These are phyloP conservation scores for Cupressus sempervirens DNA, from an alignment of 75 land plant genomes.

Conservation along the genomic window DNA sequence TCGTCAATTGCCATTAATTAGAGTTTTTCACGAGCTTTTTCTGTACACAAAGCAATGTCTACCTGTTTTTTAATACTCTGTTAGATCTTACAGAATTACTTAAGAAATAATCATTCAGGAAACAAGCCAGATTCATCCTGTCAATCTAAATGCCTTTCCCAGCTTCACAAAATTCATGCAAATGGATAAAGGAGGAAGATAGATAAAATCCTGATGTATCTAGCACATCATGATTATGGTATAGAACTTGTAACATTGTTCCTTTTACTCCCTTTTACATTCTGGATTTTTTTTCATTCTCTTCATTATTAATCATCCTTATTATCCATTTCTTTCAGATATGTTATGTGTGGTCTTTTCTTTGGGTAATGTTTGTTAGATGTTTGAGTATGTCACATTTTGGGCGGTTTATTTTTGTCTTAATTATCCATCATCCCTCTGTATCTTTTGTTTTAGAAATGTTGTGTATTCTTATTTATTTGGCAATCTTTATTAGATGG, in stretches of 20 bases:
- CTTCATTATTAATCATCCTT: neutral
- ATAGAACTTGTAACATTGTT: neutral
- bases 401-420: neutral
- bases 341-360: neutral
- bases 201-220: neutral
- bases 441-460: neutral
- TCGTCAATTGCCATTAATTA: too few relatives aligned
- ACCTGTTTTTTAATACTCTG: neutral
- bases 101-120: neutral
- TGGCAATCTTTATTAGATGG: neutral
- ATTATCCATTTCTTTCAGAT: neutral
- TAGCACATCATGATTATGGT: neutral
- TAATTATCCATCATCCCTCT: neutral
- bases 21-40: neutral
- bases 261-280: neutral
- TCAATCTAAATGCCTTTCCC: too few relatives aligned
- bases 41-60: too few relatives aligned
- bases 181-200: too few relatives aligned
- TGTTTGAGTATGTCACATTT: neutral
- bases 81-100: neutral
- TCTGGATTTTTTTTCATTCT: neutral
- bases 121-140: neutral
- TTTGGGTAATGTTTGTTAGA: neutral
- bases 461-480: neutral
- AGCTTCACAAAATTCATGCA: neutral